These are phyloP conservation scores for Boletus mariae DNA, from an alignment of 1,284 basidiomycete genomes.

Conservation along the genomic window DNA sequence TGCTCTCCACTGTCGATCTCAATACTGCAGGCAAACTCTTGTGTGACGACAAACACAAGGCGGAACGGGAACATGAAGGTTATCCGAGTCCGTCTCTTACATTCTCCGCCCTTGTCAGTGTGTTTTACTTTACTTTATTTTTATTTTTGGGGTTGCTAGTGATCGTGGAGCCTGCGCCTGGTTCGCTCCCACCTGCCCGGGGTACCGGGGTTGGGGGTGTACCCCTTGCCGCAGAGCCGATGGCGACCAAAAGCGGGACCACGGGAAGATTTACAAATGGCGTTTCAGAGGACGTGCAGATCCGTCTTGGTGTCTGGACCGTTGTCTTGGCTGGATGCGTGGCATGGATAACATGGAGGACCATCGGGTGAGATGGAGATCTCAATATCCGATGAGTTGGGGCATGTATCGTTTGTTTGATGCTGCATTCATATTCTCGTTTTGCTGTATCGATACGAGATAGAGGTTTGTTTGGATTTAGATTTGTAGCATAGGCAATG, in stretches of 20 bases:
- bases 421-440: not conserved
- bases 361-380: slow-evolving; percentile 7
- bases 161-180: slow-evolving; percentile 23
- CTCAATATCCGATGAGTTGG: not conserved
- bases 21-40: slow-evolving; percentile 37
- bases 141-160: slow-evolving; percentile 12
- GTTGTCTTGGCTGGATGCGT: slow-evolving; percentile 8
- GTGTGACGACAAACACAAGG: slow-evolving; percentile 24
- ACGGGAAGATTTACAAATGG: slow-evolving; percentile 13
- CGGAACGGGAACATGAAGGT: slow-evolving; percentile 20
- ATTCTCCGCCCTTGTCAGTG: not conserved
- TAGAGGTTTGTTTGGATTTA: not conserved
- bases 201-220: slow-evolving; percentile 29
- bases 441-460: not conserved
- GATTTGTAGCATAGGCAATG: slow-evolving; percentile 14
- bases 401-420: not conserved
- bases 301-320: slow-evolving; percentile 17
- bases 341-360: slow-evolving; percentile 20
- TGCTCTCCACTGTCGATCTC: slow-evolving; percentile 60
- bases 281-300: slow-evolving; percentile 8
- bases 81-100: slow-evolving; percentile 21
- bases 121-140: not conserved
- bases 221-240: slow-evolving; percentile 23
- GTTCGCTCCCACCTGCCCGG: slow-evolving; percentile 18
- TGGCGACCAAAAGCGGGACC: slow-evolving; percentile 11